Conservation (phyloP, 2,329 filamentous ascomycete genomes). For the Thelonectria rubi region DNA sequence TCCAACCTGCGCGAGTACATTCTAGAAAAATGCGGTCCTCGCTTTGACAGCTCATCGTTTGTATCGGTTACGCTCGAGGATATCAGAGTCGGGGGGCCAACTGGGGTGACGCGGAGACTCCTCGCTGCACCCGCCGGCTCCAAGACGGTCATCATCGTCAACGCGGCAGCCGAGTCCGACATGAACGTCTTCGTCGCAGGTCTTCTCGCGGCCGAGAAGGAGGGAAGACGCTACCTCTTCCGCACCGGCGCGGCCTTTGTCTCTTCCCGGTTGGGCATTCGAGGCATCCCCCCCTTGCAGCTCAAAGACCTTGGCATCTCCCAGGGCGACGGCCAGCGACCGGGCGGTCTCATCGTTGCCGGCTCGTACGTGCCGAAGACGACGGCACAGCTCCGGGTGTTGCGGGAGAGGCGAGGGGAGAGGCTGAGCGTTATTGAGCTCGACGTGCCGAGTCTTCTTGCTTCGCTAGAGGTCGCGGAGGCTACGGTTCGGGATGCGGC, state of each 20-base stretch:
- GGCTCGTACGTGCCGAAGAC: conserved; percentile 68
- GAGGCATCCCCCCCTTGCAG: conserved; percentile 57
- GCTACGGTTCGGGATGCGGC: conserved; percentile 46
- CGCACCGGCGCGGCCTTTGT: conserved; percentile 53
- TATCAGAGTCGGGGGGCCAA: conserved; percentile 44
- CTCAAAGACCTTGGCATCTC: conserved; percentile 52
- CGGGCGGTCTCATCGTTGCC: conserved; percentile 62
- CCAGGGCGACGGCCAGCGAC: conserved; percentile 6
- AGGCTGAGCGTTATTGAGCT: conserved; percentile 58
- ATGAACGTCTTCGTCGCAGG: conserved; percentile 65
- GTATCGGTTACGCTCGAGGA: conserved; percentile 44
- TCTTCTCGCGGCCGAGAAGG: conserved; percentile 49
- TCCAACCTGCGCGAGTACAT: conserved; percentile 59
- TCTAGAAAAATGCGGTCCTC: conserved; percentile 58
- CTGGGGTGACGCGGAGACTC: conserved; percentile 38
- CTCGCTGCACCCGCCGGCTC: conserved; percentile 47
- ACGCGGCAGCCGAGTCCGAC: conserved; percentile 61
- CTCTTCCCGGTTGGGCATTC: conserved; percentile 60
- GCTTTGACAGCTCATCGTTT: conserved; percentile 40
- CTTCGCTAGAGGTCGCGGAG: conserved; percentile 44
- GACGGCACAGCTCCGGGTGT: conserved; percentile 58
- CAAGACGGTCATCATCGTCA: conserved; percentile 58
- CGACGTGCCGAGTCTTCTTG: conserved; percentile 47
- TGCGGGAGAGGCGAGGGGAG: conserved; percentile 50
- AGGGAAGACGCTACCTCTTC: conserved; percentile 49